Evolutionary conservation across 1,284 basidiomycete species (phyloP), one percentile per base, ranked within the genome.

Genomic region (Naganishia sp.): DNA sequence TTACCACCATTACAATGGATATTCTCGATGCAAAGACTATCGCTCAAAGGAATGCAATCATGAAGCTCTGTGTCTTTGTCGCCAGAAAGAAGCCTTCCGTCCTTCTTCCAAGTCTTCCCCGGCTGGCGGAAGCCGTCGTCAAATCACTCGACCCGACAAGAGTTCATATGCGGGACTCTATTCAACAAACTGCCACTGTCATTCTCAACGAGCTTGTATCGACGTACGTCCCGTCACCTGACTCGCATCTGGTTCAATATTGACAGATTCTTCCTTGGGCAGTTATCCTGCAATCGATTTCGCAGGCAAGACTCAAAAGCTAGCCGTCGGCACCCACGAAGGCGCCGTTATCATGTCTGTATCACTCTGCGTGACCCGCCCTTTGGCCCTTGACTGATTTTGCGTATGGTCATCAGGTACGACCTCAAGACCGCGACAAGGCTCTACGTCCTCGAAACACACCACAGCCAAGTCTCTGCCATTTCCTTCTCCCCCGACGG

Each of bases 381-480:
- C 3, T 11, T 28, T 25, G 15, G 11, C 45, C 18, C 33, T 3
- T 9, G n/a, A 43, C 56, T 48, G 1, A 61, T 6, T 16, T 56
- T 28, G 0, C 23, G 2, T 23, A 11, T 49, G 39, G 21, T 54
- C 13, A 21, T 39, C 31, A 75, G 74, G 86, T 98, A 97, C 77
- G 96, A 99, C 75, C 84, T 99, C 60, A 97, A 97, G 79, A 94
- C 94, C 0, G 94, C 93, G 0, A 97, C 92, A 2, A 86, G 95
- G 13, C 82, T 99, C 7, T 98, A 97, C 75, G 91, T 99, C 0
- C 86, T 99, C 10, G 94, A 98, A 73, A 89, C 91, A 0, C 94
- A 97, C 81, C 87, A 87, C 72, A 86, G 87, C 71, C 81, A 85
- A 0, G 86, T 92, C 6, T 85, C 89, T 0, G 91, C 90, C 0